These are phyloP conservation scores for Aspergillus sp. DNA, from an alignment of 2,329 filamentous ascomycete species.

Conservation along the genomic window DNA sequence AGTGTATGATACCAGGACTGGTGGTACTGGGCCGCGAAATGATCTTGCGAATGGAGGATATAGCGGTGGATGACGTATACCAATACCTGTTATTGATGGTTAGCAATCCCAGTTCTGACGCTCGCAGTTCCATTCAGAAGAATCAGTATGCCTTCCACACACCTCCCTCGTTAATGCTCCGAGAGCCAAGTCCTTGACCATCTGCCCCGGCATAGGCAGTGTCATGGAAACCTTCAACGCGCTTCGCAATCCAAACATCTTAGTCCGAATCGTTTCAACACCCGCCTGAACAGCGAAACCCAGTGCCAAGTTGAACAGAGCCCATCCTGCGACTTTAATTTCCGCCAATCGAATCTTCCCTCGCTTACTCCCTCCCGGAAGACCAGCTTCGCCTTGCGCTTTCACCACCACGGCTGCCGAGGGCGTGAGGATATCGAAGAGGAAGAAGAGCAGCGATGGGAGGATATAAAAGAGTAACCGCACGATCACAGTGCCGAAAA, in stretches of 20 bases:
- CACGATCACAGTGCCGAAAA: slow-evolving; percentile 60
- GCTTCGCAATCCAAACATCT: slow-evolving; percentile 46
- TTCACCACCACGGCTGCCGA: slow-evolving; percentile 63
- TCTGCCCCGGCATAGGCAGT: slow-evolving; percentile 55
- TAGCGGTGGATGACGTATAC: slow-evolving; percentile 65
- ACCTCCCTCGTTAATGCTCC: slow-evolving; percentile 53
- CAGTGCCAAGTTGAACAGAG: slow-evolving; percentile 48
- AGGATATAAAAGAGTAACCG: slow-evolving; percentile 63
- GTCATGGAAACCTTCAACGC: slow-evolving; percentile 50
- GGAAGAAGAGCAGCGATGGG: slow-evolving; percentile 63
- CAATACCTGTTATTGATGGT: slow-evolving; percentile 15
- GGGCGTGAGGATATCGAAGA: slow-evolving; percentile 64
- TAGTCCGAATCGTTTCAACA: slow-evolving; percentile 49
- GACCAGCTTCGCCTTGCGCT: slow-evolving; percentile 48
- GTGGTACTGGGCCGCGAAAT: slow-evolving; percentile 48
- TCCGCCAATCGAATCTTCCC: slow-evolving; percentile 34
- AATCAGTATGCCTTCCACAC: slow-evolving; percentile 10
- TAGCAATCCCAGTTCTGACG: not conserved
- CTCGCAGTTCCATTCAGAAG: not conserved
- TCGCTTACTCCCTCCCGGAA: slow-evolving; percentile 37
- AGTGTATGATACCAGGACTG: slow-evolving; percentile 50
- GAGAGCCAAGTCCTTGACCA: slow-evolving; percentile 47
- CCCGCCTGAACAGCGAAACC: slow-evolving; percentile 46
- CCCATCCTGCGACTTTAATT: slow-evolving; percentile 46
- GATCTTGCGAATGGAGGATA: slow-evolving; percentile 54